These are phyloP conservation scores for Boletus patriciae DNA, from an alignment of 768 basidiomycete genomes.

Conservation along the genomic window DNA sequence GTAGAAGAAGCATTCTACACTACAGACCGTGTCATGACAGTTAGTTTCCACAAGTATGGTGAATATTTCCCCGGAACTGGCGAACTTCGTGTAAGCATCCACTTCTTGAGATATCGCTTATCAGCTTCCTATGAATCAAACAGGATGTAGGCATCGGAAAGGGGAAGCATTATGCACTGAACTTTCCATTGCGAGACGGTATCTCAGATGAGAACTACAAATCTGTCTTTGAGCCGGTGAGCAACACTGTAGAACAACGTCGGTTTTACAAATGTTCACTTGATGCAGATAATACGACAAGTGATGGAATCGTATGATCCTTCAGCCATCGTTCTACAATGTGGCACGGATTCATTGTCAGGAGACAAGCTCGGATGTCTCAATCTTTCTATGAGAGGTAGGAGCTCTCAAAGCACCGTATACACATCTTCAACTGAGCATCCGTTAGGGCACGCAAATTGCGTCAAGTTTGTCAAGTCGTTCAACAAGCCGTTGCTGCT, in stretches of 20 bases:
- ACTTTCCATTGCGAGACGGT: slow-evolving; percentile 93
- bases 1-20: slow-evolving; percentile 99
- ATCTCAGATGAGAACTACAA: slow-evolving; percentile 95
- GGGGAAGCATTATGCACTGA: slow-evolving; percentile 91
- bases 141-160: slow-evolving; percentile 93
- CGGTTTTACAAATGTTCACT: neutral
- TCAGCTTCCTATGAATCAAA: slow-evolving; percentile 11
- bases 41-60: slow-evolving; percentile 97
- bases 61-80: slow-evolving; percentile 99
- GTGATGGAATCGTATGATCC: slow-evolving; percentile 96
- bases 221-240: slow-evolving; percentile 91
- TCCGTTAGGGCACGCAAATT: slow-evolving; percentile 85
- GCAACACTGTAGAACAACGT: slow-evolving; percentile 26
- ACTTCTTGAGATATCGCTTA: neutral
- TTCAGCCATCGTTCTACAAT: slow-evolving; percentile 93
- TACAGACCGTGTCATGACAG: slow-evolving; percentile 98
- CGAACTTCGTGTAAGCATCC: slow-evolving; percentile 73
- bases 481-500: slow-evolving; percentile 93
- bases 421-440: neutral
- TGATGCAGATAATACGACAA: slow-evolving; percentile 77
- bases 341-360: slow-evolving; percentile 94
- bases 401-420: neutral
- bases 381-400: slow-evolving; percentile 94
- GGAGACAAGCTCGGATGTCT: slow-evolving; percentile 96
- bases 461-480: slow-evolving; percentile 95